Evolutionary conservation across 2,329 filamentous ascomycete genomes (phyloP), one percentile per base, ranked within the genome.

Genomic region (Helicocarpus griseus): DNA sequence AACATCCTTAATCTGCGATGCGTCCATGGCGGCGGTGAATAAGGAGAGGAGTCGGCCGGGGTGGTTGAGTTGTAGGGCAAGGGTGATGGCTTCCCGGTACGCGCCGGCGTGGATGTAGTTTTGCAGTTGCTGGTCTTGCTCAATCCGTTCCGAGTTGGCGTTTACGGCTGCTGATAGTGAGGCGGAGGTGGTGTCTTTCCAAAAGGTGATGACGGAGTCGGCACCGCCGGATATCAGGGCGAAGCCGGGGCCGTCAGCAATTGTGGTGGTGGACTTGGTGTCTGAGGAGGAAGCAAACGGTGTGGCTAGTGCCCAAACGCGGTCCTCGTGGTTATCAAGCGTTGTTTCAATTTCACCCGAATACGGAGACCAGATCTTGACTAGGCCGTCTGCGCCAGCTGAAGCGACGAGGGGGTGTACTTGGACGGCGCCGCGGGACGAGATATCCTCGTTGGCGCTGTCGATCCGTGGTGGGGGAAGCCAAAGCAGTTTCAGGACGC

Each of bases 251-350:
- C 62, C 63, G 38, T 63, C 58, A 14, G 63, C 60, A n/a, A n/a
- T n/a, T n/a, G n/a, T n/a, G n/a, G n/a, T n/a, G 35, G 62, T 61
- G 24, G 58, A 56, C 54, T 65, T 63, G 29, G 60, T 57, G 38
- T 67, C 60, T 41, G 64, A 63, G 22, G 67, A 65, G 11, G 65
- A 67, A 7, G 67, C 63, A 3, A 62, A 76, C 63, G 43, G 85
- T 77, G 65, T 91, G 78, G 88, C 81, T 17, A 97, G 74, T 0
- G 89, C 89, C 90, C 90, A 96, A 1, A 97, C 90, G 52, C 93
- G 82, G 69, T 98, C 93, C 61, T 89, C 89, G 68, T 98, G 93
- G 69, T 97, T 97, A 70, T 98, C 93, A 4, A 98, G 78, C 0
- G 93, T 98, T 57, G 86, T 86, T 58, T 90, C 88, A 2, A 83